Percentiles rank a stretch among this genome's conserved stretches.
phyloP scores from a whole-genome alignment of 495 filamentous ascomycete species.

The Penicillium parvum region DNA sequence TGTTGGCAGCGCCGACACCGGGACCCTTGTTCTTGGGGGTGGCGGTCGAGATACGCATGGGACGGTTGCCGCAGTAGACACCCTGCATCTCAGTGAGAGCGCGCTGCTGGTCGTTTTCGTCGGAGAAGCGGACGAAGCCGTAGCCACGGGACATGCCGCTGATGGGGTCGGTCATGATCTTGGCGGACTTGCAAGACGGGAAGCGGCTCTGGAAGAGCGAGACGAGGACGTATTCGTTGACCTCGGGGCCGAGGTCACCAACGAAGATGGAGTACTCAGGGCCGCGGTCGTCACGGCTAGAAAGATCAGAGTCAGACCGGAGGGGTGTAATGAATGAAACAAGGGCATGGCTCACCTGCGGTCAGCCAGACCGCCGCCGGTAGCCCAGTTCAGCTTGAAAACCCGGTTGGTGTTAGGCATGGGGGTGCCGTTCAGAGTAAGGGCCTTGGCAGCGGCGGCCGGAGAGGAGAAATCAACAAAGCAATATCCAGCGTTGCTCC shows the following conservation, averaged over 20 bases:
- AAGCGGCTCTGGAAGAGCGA: conserved; percentile 95
- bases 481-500: conserved; percentile 96
- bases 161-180: conserved; percentile 99
- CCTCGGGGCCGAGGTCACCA: conserved; percentile 94
- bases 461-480: conserved; percentile 90
- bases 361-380: conserved; percentile 91
- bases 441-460: conserved; percentile 84
- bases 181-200: conserved; percentile 96
- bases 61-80: conserved; percentile 97
- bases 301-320: neutral
- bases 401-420: conserved; percentile 93
- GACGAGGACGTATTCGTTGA: conserved; percentile 97
- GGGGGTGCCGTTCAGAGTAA: conserved; percentile 79
- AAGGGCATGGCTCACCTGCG: conserved; percentile 58
- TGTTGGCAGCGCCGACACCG: conserved; percentile 48
- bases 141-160: conserved; percentile 97
- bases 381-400: conserved; percentile 99
- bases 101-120: conserved; percentile 90
- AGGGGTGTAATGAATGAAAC: neutral
- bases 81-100: conserved; percentile 97
- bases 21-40: conserved; percentile 93
- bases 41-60: conserved; percentile 97
- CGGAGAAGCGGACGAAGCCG: conserved; percentile 94
- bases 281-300: conserved; percentile 85
- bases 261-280: conserved; percentile 98